phyloP scores from a whole-genome alignment of 2,329 filamentous ascomycete species.

The Pyrenochaeta sp. region DNA sequence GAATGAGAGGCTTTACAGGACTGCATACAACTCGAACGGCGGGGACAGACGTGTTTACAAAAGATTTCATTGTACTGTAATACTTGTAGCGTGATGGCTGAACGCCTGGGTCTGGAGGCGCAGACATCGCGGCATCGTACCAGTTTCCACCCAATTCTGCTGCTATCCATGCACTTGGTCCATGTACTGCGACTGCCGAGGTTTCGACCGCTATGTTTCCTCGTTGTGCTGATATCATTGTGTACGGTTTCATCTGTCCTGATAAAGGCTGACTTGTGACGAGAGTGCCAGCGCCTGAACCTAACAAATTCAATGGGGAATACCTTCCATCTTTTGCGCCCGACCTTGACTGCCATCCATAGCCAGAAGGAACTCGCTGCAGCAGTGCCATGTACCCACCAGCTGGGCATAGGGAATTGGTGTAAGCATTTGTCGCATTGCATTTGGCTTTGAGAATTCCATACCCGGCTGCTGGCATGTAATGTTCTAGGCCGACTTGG shows the following conservation, averaged over 20 bases:
- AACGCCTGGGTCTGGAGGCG: too few relatives aligned
- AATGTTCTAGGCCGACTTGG: neutral
- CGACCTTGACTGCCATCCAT: neutral
- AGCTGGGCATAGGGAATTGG: neutral
- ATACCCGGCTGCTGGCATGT: neutral
- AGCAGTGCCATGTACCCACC: neutral
- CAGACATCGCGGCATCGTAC: neutral
- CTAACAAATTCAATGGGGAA: neutral
- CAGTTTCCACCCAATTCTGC: neutral
- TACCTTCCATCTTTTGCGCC: neutral
- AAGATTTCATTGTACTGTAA: neutral
- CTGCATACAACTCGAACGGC: neutral
- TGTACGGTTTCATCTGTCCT: neutral
- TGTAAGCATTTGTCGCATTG: neutral
- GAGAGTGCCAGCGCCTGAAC: neutral
- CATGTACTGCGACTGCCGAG: neutral
- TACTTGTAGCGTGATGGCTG: neutral
- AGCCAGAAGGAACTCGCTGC: neutral
- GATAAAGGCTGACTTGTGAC: neutral
- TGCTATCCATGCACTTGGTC: neutral
- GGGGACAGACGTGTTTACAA: neutral
- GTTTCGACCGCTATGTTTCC: neutral
- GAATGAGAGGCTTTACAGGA: neutral
- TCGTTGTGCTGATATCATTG: neutral
- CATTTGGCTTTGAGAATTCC: neutral